These are phyloP conservation scores for Metschnikowia colocasiae DNA, from an alignment of 805 yeast species.

Conservation along the genomic window DNA sequence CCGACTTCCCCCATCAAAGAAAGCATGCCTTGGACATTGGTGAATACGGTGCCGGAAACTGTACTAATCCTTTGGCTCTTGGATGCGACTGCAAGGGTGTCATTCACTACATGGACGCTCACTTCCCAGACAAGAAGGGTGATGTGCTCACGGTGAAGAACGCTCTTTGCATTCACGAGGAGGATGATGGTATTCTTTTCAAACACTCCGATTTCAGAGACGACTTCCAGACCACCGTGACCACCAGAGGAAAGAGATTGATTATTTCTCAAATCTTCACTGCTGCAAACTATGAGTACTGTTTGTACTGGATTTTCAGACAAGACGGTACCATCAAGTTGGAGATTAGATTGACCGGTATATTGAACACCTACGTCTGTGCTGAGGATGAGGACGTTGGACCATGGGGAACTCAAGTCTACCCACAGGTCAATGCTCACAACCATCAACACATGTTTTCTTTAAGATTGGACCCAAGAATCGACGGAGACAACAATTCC, in stretches of 20 bases:
- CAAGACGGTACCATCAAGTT: conserved; percentile 82
- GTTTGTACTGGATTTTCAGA: conserved; percentile 77
- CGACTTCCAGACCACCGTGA: conserved; percentile 67
- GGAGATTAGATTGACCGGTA: conserved; percentile 78
- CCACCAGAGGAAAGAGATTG: conserved; percentile 71
- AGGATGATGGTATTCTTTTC: conserved; percentile 74
- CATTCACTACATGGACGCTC: conserved; percentile 80
- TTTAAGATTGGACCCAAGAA: conserved; percentile 72
- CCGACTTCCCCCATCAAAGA: conserved; percentile 77
- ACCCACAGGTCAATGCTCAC: conserved; percentile 79
- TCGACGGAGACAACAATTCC: conserved; percentile 77
- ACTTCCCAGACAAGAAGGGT: conserved; percentile 64
- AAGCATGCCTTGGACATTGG: conserved; percentile 86
- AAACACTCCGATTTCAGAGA: conserved; percentile 86
- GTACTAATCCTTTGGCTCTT: conserved; percentile 72
- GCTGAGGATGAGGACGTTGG: conserved; percentile 63
- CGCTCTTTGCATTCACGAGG: conserved; percentile 82
- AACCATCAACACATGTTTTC: conserved; percentile 84
- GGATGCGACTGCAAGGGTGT: conserved; percentile 88
- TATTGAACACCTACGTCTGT: conserved; percentile 67
- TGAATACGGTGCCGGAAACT: conserved; percentile 84
- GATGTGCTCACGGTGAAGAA: conserved; percentile 67
- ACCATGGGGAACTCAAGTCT: conserved; percentile 79
- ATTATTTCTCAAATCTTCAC: conserved; percentile 79
- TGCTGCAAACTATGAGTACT: conserved; percentile 83